Evolutionary conservation across 352 stramenopile species (phyloP).

Genomic region (Albugo candida): DNA sequence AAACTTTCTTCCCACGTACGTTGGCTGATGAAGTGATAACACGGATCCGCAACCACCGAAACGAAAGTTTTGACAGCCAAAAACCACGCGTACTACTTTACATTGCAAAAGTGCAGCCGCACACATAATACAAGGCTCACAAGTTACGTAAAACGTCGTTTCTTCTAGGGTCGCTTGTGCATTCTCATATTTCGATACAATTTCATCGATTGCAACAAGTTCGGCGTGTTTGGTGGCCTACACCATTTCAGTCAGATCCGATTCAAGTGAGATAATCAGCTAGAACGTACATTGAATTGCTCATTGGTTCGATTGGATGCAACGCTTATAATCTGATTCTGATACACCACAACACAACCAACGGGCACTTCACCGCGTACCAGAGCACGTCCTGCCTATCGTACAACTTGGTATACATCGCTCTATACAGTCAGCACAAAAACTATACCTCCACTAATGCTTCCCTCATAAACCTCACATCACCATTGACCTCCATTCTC

Average conservation of each 20-base stretch:
- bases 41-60: slow-evolving; percentile 87
- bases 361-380: slow-evolving; percentile 76
- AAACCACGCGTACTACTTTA: slow-evolving; percentile 57
- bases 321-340: slow-evolving; percentile 39
- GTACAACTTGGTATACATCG: no score
- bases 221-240: slow-evolving; percentile 82
- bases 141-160: slow-evolving; percentile 76
- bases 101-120: slow-evolving; percentile 69
- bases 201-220: slow-evolving; percentile 77
- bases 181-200: slow-evolving; percentile 26
- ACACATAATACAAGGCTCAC: slow-evolving; percentile 91
- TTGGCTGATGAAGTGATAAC: slow-evolving; percentile 53
- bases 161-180: slow-evolving; percentile 25
- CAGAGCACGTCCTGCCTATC: slow-evolving; percentile 58
- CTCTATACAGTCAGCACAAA: no score
- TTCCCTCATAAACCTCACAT: no score
- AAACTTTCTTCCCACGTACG: slow-evolving; percentile 10
- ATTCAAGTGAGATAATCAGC: neutral
- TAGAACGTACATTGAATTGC: slow-evolving; percentile 42
- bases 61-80: slow-evolving; percentile 83
- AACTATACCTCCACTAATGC: no score
- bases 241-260: neutral
- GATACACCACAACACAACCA: slow-evolving; percentile 80
- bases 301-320: slow-evolving; percentile 80
- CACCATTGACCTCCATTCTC: no score